Base-by-base conservation (phyloP, 331 rosid genomes). In the Phaseolus coccineus region DNA sequence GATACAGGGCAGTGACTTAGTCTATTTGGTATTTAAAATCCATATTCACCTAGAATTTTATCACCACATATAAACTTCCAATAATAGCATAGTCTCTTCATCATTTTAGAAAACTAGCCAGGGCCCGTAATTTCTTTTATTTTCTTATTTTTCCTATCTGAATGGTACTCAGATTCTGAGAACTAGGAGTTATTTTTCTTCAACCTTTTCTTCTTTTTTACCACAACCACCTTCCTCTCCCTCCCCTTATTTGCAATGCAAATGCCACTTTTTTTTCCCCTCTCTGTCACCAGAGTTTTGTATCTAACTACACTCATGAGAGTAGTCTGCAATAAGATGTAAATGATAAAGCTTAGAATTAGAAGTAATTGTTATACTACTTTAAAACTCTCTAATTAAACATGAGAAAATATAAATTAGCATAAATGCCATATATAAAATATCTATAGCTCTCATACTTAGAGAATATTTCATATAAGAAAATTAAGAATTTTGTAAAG, bases 361-460 rank as follows among this genome's bases (percentile, higher is more conserved):
- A 14, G 14, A n/a, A 71, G 47, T 71, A 51, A 2, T n/a, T 31
- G 24, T 25, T 15, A 10, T 5, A 7, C 46, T 30, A 33, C 52
- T 16, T 50, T 33, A 33, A 51, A 51, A 65, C 31, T 55, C 64
- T 59, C 3, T 52, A 52, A 68, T 53, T 28, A 61, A 40, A 14
- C 51, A 52, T 28, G 59, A 33, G 47, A 79, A 71, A 79, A 37
- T 25, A 79, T 48, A 35, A 27, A 40, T 50, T 8, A 8, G 57
- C 35, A 48, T 25, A 52, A 25, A 37, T n/a, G 27, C 30, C 44
- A 59, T 22, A 28, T 40, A 47, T n/a, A 73, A 31, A 74, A 40
- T 67, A 80, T 67, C 25, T 46, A 11, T 1, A 42, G 13, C 22
- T 24, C 62, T 35, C 25, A 24, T 37, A 25, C 11, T 16, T 57